Evolutionary conservation across 2,329 filamentous ascomycete genomes (phyloP).

Genomic region (Kalaharituber pfeilii): DNA sequence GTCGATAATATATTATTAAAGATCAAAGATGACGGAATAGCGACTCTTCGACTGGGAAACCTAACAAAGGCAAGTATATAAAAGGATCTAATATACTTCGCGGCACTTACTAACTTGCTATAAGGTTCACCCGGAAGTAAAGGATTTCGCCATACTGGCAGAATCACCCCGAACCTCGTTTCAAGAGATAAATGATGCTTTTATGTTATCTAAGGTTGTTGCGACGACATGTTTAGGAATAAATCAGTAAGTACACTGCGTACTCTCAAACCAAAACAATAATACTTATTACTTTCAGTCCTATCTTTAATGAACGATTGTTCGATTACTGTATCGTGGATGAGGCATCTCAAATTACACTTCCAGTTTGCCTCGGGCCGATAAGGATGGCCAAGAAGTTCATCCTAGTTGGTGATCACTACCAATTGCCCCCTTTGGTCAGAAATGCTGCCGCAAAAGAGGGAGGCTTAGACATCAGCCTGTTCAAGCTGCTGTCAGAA

Average conservation of each 20-base stretch:
- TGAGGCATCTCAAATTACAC: conserved; percentile 90
- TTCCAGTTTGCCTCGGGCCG: conserved; percentile 84
- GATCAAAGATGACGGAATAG: conserved; percentile 56
- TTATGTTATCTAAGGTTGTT: conserved; percentile 74
- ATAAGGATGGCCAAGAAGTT: conserved; percentile 87
- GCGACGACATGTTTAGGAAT: conserved; percentile 90
- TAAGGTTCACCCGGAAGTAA: conserved; percentile 73
- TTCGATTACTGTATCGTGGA: conserved; percentile 99
- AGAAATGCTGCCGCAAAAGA: conserved; percentile 74
- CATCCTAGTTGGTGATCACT: conserved; percentile 89
- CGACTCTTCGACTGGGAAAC: conserved; percentile 70
- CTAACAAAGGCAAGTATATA: too few species aligned
- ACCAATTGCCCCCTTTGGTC: conserved; percentile 84
- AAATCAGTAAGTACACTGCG: conserved; percentile 48
- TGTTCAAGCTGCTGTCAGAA: conserved; percentile 89
- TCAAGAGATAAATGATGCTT: conserved; percentile 66
- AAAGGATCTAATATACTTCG: too few species aligned
- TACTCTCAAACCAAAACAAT: too few species aligned
- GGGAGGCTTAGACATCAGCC: conserved; percentile 75
- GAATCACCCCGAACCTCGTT: conserved; percentile 56
- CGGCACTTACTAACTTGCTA: too few species aligned
- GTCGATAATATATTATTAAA: conserved; percentile 97
- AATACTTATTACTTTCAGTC: conserved; percentile 26
- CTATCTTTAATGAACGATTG: conserved; percentile 67
- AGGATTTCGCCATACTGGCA: conserved; percentile 65